Percentiles rank a stretch among this genome's conserved stretches.
Evolutionary conservation across 2,329 filamentous ascomycete species (phyloP).

Genomic region (Emergomyces africanus): DNA sequence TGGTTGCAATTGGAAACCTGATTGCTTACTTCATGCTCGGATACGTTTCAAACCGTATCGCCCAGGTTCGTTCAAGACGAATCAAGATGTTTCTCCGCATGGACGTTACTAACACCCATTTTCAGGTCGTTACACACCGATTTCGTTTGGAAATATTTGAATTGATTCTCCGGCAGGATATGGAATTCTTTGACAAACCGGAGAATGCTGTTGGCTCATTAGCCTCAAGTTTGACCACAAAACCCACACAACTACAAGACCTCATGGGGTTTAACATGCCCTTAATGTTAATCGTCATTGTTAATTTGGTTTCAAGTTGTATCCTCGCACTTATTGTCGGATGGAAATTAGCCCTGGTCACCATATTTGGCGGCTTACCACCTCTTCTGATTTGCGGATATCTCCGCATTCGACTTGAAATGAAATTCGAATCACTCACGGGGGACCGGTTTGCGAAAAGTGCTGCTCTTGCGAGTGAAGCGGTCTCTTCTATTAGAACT

Average conservation of each 20-base stretch:
- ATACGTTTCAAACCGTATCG: constrained; percentile 14
- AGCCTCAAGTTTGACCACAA: constrained; percentile 66
- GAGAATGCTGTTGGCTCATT: constrained; percentile 38
- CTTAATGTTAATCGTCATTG: constrained; percentile 60
- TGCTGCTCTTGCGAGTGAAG: constrained; percentile 39
- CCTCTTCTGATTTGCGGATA: constrained; percentile 17
- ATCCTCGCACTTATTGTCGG: constrained; percentile 53
- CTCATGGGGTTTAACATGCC: constrained; percentile 70
- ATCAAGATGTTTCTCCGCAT: background rate
- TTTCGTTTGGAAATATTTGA: constrained; percentile 16
- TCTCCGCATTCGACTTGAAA: constrained; percentile 37
- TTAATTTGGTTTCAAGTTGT: constrained; percentile 60
- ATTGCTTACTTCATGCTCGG: constrained; percentile 24
- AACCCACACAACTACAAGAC: constrained; percentile 45
- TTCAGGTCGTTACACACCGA: constrained; percentile 9
- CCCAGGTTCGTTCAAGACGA: constrained; percentile 10
- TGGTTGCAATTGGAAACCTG: constrained; percentile 28
- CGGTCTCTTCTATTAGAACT: constrained; percentile 38
- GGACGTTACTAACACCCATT: background rate
- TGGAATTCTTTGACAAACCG: constrained; percentile 17
- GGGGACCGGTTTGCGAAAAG: constrained; percentile 35
- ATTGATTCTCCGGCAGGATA: constrained; percentile 17
- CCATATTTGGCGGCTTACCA: constrained; percentile 34
- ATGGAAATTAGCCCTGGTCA: constrained; percentile 68
- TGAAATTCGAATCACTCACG: constrained; percentile 34